phyloP scores from a whole-genome alignment of 2,329 filamentous ascomycete species.

The Leptographium lundbergii region DNA sequence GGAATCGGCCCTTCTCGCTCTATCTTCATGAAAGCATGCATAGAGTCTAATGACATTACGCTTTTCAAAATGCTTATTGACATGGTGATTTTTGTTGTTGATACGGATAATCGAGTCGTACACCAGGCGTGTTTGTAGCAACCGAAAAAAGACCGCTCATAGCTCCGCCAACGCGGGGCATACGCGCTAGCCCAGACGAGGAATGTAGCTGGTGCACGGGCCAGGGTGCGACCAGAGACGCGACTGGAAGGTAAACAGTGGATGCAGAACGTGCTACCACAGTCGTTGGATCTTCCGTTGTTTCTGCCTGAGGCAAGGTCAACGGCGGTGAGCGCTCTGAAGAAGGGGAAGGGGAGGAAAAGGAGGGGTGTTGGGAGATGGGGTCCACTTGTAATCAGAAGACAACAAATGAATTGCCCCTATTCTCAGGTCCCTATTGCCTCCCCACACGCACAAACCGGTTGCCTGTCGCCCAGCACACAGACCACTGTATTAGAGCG shows the following conservation, averaged over 20 bases:
- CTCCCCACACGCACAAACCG: background rate
- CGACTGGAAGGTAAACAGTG: conserved; percentile 6
- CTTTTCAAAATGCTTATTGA: background rate
- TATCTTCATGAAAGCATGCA: conserved; percentile 7
- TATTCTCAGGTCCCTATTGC: background rate
- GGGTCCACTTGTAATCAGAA: conserved; percentile 4
- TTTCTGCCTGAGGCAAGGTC: conserved; percentile 9
- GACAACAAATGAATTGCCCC: conserved; percentile 1
- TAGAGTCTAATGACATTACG: conserved; percentile 10
- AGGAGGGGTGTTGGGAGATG: conserved; percentile 2
- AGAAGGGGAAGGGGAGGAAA: background rate
- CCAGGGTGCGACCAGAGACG: conserved; percentile 4
- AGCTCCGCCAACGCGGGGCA: conserved; percentile 1
- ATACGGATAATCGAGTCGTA: background rate
- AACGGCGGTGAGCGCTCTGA: background rate
- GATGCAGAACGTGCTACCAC: conserved; percentile 6
- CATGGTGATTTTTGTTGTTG: background rate
- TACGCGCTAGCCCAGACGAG: conserved; percentile 8
- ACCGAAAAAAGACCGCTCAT: background rate
- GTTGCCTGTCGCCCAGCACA: background rate
- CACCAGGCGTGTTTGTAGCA: background rate
- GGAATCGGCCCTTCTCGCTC: background rate
- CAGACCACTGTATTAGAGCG: background rate
- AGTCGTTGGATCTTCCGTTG: background rate
- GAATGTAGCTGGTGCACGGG: conserved; percentile 10